Evolutionary conservation across 2,329 filamentous ascomycete genomes (phyloP).

Genomic region (Trichoderma sp.): DNA sequence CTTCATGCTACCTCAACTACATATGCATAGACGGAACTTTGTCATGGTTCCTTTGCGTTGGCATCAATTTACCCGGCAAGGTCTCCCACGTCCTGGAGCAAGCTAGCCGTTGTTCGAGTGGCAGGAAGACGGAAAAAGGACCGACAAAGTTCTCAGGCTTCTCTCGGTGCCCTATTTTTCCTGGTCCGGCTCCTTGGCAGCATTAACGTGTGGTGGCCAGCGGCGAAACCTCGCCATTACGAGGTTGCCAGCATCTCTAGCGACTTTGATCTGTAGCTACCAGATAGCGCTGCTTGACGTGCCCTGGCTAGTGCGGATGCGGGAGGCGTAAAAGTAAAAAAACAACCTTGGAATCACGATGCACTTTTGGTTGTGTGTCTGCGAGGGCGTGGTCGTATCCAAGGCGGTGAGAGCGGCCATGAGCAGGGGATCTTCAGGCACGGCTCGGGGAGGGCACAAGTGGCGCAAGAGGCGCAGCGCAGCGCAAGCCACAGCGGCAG

Average conservation of each 20-base stretch:
- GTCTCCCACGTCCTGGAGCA: not conserved
- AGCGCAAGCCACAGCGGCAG: slow-evolving; percentile 11
- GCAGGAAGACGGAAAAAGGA: not conserved
- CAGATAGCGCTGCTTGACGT: slow-evolving; percentile 7
- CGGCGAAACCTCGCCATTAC: not conserved
- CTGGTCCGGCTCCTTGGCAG: slow-evolving; percentile 6
- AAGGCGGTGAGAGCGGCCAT: slow-evolving; percentile 10
- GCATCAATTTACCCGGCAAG: slow-evolving; percentile 13
- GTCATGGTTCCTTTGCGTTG: not conserved
- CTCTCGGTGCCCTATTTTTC: not conserved
- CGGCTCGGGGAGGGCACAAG: not conserved
- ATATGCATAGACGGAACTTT: slow-evolving; percentile 6
- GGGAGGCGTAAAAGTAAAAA: not conserved
- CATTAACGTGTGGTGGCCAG: not conserved
- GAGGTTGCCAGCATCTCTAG: slow-evolving; percentile 2
- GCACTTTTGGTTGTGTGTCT: not conserved
- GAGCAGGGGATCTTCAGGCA: slow-evolving; percentile 15
- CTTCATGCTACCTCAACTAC: not conserved
- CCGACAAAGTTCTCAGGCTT: not conserved
- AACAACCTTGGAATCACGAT: not conserved
- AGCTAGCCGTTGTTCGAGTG: not conserved
- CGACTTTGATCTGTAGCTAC: slow-evolving; percentile 16
- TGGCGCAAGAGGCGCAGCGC: slow-evolving; percentile 11
- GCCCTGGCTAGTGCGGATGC: slow-evolving; percentile 18
- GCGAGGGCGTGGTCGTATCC: slow-evolving; percentile 2